phyloP scores from a whole-genome alignment of 2,329 filamentous ascomycete species.

The Albifimbria verrucaria region DNA sequence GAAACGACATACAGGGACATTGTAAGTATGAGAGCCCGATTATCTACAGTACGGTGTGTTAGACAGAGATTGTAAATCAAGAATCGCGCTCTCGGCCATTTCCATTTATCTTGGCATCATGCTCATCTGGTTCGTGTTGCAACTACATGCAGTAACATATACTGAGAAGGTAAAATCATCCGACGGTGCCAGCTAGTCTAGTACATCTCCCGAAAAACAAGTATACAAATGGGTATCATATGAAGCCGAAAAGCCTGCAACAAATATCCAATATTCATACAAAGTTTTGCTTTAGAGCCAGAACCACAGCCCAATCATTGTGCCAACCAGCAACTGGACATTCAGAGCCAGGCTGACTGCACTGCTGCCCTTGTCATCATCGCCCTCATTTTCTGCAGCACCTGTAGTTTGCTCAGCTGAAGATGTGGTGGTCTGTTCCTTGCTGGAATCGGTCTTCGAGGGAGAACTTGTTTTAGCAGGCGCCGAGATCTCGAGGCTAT shows the following conservation, averaged over 20 bases:
- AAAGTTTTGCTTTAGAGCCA: neutral
- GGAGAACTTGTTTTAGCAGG: constrained; percentile 13
- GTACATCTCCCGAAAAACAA: no score
- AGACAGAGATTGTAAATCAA: no score
- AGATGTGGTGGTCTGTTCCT: constrained; percentile 7
- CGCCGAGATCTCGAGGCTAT: constrained; percentile 41
- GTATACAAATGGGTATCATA: neutral
- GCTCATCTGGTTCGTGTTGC: no score
- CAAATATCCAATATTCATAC: neutral
- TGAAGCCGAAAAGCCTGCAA: neutral
- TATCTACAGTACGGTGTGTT: no score
- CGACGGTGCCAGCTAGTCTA: no score
- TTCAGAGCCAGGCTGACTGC: neutral
- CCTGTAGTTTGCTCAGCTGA: neutral
- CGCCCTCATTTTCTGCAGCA: neutral
- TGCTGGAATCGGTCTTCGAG: constrained; percentile 7
- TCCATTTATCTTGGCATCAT: no score
- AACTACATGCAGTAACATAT: no score
- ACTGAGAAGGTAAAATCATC: no score
- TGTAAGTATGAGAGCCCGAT: no score
- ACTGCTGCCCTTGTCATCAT: constrained; percentile 8
- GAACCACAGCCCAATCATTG: neutral
- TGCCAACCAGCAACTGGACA: neutral
- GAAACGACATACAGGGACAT: no score
- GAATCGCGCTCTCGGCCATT: no score